Conservation (phyloP, 176 grass and related monocot genomes). For the Saccharum spontaneum region DNA sequence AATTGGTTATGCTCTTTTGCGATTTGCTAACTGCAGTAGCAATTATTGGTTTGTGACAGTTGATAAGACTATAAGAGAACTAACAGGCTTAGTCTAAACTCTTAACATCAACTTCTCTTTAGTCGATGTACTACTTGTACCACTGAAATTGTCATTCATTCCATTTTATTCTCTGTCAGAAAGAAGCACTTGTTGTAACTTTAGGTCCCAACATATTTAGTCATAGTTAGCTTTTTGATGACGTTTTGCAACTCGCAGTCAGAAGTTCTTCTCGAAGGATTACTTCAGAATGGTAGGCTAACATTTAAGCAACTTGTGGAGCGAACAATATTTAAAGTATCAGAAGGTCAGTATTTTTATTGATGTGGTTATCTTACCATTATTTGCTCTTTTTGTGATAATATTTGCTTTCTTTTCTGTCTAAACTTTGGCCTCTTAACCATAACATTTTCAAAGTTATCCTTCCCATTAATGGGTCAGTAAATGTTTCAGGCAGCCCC, state of each 20-base stretch:
- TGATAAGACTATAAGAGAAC: neutral
- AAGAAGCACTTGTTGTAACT: slow-evolving; percentile 12
- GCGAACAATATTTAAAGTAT: slow-evolving; percentile 47
- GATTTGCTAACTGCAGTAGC: neutral
- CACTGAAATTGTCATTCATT: neutral
- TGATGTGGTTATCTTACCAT: slow-evolving; percentile 16
- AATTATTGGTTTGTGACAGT: slow-evolving; percentile 15
- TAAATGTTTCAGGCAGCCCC: slow-evolving; percentile 33
- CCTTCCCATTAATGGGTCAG: slow-evolving; percentile 15
- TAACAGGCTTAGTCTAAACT: neutral
- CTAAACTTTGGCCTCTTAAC: slow-evolving; percentile 15
- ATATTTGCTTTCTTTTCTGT: neutral
- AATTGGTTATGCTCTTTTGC: neutral
- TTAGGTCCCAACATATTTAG: neutral
- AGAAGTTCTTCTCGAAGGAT: slow-evolving; percentile 70
- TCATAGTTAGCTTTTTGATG: neutral
- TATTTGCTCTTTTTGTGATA: slow-evolving; percentile 23
- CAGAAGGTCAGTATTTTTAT: slow-evolving; percentile 34
- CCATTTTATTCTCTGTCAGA: neutral
- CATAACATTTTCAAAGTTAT: neutral
- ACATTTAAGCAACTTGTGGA: slow-evolving; percentile 85
- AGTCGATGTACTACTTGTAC: neutral
- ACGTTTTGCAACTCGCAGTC: slow-evolving; percentile 55
- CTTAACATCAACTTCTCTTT: slow-evolving; percentile 19
- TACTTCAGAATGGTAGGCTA: slow-evolving; percentile 87